Evolutionary conservation across 1,139 yeast genomes (phyloP), one percentile per base, ranked within the genome.

Genomic region (Hyphopichia khmerensis): DNA sequence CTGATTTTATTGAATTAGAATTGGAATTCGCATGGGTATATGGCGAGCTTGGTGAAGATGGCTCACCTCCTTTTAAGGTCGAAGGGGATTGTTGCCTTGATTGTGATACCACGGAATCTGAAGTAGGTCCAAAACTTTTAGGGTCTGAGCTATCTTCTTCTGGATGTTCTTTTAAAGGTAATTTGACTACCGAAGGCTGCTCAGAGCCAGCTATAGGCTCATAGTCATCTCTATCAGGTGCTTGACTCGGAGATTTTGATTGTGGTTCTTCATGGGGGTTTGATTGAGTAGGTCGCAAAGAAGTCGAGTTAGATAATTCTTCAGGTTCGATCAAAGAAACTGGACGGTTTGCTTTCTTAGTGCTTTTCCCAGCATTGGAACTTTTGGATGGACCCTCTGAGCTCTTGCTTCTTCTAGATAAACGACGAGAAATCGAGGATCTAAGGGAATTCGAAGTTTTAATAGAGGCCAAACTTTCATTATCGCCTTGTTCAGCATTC

Each of bases 351-450:
- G 13, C 10, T 11, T 26, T 26, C 29, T 26, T 26, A 4, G 4
- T 11, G 3, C 11, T n/a, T n/a, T 18, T 18, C 11, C 5, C 11
- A 24, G 30, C 27, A 21, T 23, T 17, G 8, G 15, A 3, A n/a
- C n/a, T 14, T 15, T n/a, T 29, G n/a, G 32, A 29, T 7, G 29
- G 4, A 11, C 29, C 29, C 10, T 29, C 24, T 14, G 6, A 4
- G 4, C 14, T 21, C 30, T 15, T 37, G 18, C 21, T 18, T 9
- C 27, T 29, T 34, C 41, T 33, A 14, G 41, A 39, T 3, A 39
- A 19, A 15, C 34, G n/a, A 13, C 41, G 14, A 16, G 38, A 34
- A 17, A 39, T 13, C 10, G 41, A 34, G 6, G 41, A 34, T 14
- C 41, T 17, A 21, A 39, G 16, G 11, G 41, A 39, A 26, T 11